These are phyloP conservation scores for Lonicera japonica DNA, from an alignment of 129 eudicot species.

Conservation along the genomic window DNA sequence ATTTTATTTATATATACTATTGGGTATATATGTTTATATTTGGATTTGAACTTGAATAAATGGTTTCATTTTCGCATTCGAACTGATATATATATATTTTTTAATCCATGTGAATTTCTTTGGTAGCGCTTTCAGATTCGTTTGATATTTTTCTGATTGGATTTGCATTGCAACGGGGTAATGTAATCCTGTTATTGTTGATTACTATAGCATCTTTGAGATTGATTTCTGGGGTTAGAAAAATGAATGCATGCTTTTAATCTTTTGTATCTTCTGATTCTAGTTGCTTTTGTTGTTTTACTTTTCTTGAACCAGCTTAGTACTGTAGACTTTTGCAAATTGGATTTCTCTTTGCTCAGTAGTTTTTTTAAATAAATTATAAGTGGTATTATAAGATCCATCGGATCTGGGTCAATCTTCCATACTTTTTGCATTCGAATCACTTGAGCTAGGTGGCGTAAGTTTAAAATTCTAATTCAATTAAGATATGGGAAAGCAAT, in stretches of 20 bases:
- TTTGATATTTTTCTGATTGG: neutral
- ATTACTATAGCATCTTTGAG: neutral
- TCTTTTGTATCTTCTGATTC: neutral
- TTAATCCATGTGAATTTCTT: neutral
- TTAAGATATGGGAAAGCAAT: too few relatives aligned
- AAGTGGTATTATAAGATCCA: neutral
- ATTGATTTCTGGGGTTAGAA: neutral
- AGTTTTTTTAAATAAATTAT: neutral
- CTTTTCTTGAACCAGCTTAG: neutral
- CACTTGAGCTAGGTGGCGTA: neutral
- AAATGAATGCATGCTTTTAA: neutral
- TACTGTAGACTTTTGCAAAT: neutral
- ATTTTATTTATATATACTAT: neutral
- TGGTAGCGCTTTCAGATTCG: neutral
- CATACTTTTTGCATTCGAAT: conserved; percentile 10
- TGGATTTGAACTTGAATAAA: too few relatives aligned
- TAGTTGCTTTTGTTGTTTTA: neutral
- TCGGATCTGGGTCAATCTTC: conserved; percentile 7
- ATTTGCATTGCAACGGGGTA: neutral
- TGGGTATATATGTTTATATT: too few relatives aligned
- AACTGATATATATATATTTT: too few relatives aligned
- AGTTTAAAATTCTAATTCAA: too few relatives aligned
- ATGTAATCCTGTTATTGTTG: neutral
- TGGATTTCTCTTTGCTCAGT: neutral
- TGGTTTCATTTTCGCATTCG: too few relatives aligned